Base-by-base conservation (phyloP, 2,329 filamentous ascomycete genomes). In the Mycogone perniciosa region DNA sequence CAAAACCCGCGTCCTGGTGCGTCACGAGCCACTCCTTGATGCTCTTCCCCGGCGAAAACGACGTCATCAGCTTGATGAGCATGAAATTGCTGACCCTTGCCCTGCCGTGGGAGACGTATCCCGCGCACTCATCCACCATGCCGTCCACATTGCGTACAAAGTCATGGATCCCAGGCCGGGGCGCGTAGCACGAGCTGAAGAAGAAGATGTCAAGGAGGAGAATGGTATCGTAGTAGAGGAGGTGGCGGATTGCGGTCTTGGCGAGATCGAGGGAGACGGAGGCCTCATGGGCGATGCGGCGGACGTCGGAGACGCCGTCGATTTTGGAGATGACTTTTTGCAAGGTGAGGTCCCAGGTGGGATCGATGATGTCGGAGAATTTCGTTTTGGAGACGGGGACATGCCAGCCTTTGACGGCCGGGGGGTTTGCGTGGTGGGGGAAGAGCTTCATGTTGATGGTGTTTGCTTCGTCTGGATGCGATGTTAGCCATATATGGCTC, bases 371-470 rank as follows among this genome's bases (percentile, higher is more conserved):
- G 65, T 82, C 75, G 56, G 72, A 64, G 54, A 85, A 79, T 58
- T 83, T 84, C 64, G 82, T 82, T 66, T 84, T 85, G 59, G 76
- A 76, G 26, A 99, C 81, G 4, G 93, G 93, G 2, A 99, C 93
- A 63, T 97, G 89, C 85, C 89, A 96, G 43, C 87, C 82, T 61
- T 86, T 84, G 50, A 97, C 85, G 3, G 83, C 77, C 0, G 89
- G 84, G 2, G 91, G 91, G 11, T 84, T 81, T 1, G 83, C 76
- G 61, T 92, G 86, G 43, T 88, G 84, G 0, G 89, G 90, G 67
- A 96, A 96, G 45, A 96, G 81, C 71, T 96, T 96, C 78, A 96
- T 88, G 69, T 96, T 96, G 68, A 96, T 84, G 0, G 89, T 96
- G 67, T 96, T 96, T 54, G 89, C 84, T 59, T 95, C 89, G 67